phyloP scores from a whole-genome alignment of 164 flowering plant species.

The Dillenia turbinata region DNA sequence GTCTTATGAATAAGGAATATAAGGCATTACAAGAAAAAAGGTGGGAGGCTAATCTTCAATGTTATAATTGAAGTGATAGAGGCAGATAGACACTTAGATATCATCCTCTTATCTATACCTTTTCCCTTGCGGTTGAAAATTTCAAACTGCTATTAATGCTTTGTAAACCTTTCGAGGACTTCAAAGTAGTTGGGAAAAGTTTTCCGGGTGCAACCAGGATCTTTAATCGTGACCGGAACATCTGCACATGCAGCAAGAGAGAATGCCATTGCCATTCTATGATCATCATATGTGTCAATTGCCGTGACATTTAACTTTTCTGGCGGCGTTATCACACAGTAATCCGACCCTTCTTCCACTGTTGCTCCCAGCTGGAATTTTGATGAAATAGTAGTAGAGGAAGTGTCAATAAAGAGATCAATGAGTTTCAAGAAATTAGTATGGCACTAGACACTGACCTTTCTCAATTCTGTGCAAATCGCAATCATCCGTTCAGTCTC shows the following conservation, averaged over 20 bases:
- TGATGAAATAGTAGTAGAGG: background rate
- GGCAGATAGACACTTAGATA: background rate
- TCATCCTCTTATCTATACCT: no score
- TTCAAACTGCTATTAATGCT: conserved; percentile 33
- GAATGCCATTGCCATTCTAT: conserved; percentile 99
- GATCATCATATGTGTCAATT: conserved; percentile 95
- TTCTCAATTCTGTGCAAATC: conserved; percentile 94
- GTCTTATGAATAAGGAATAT: conserved; percentile 1
- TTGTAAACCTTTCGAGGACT: conserved; percentile 62
- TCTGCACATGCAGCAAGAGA: conserved; percentile 96
- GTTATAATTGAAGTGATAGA: background rate
- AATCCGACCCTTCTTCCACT: conserved; percentile 97
- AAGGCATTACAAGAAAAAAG: background rate
- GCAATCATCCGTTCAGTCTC: conserved; percentile 99
- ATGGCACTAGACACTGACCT: conserved; percentile 45
- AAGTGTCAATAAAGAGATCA: background rate
- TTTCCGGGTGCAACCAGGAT: conserved; percentile 93
- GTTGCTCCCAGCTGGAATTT: conserved; percentile 75
- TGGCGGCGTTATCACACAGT: conserved; percentile 93
- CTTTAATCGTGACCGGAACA: conserved; percentile 91
- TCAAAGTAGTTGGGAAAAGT: conserved; percentile 98
- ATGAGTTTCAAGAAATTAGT: background rate
- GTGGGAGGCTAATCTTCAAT: background rate
- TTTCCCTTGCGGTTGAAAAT: no score
- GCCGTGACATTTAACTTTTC: conserved; percentile 77